These are phyloP conservation scores for Fusarium sp. DNA, from an alignment of 2,329 filamentous ascomycete genomes.

Conservation along the genomic window DNA sequence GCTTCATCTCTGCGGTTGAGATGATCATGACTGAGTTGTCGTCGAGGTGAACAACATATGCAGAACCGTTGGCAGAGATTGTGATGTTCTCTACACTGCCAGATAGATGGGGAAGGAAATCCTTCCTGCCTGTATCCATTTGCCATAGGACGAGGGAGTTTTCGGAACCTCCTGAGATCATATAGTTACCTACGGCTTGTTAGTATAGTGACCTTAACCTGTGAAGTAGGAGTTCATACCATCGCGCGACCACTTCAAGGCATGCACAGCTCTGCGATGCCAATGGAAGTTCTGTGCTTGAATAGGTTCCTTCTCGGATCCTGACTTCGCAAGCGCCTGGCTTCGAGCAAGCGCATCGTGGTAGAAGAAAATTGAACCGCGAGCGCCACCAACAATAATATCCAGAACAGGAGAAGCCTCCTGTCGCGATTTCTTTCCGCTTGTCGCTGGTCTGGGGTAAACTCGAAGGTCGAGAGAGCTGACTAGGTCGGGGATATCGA, in stretches of 20 bases:
- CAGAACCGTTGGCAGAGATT: constrained; percentile 82
- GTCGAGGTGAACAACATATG: constrained; percentile 86
- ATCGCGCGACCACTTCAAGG: constrained; percentile 92
- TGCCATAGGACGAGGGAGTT: constrained; percentile 94
- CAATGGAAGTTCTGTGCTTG: constrained; percentile 83
- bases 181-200: constrained; percentile 78
- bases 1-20: constrained; percentile 89
- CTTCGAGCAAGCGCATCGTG: constrained; percentile 76
- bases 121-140: constrained; percentile 84
- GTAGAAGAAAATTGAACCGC: constrained; percentile 86
- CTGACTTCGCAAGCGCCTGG: constrained; percentile 57
- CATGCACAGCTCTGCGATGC: constrained; percentile 87
- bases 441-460: constrained; percentile 39
- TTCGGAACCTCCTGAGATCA: constrained; percentile 93
- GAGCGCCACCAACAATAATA: constrained; percentile 80
- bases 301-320: constrained; percentile 62
- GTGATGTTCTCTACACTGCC: constrained; percentile 87
- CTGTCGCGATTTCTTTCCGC: constrained; percentile 45
- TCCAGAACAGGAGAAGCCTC: constrained; percentile 67
- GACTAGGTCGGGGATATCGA: constrained; percentile 73
- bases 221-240: constrained; percentile 65
- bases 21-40: constrained; percentile 94
- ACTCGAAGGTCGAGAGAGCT: constrained; percentile 75
- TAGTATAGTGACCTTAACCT: constrained; percentile 42
- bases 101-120: constrained; percentile 90